Evolutionary conservation across 352 stramenopile species (phyloP).

Genomic region (Detonula confervacea): DNA sequence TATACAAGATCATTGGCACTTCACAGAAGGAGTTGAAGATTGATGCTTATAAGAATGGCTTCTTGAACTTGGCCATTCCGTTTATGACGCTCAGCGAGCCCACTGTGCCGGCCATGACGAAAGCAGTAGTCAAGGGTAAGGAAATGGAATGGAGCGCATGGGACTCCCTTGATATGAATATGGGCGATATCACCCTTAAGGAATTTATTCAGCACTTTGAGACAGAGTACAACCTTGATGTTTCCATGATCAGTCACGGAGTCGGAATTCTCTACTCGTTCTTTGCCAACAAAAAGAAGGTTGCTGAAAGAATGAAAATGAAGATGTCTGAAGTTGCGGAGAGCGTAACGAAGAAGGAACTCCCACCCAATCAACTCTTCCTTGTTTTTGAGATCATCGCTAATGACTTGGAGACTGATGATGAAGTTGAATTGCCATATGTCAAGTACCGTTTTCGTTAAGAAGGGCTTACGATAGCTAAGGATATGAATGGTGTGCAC

Average conservation of each 20-base stretch:
- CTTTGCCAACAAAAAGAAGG: constrained; percentile 90
- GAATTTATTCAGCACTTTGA: constrained; percentile 96
- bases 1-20: constrained; percentile 92
- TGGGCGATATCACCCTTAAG: constrained; percentile 94
- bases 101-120: constrained; percentile 91
- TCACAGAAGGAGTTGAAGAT: constrained; percentile 86
- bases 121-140: constrained; percentile 92
- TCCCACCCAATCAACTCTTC: constrained; percentile 94
- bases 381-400: constrained; percentile 95
- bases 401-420: constrained; percentile 94
- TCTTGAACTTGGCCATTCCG: constrained; percentile 97
- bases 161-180: constrained; percentile 94
- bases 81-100: constrained; percentile 98
- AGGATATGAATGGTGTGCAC: background rate
- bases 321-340: constrained; percentile 94
- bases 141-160: constrained; percentile 97
- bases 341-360: constrained; percentile 95
- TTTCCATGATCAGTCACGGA: constrained; percentile 98
- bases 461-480: too few species aligned
- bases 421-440: constrained; percentile 95
- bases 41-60: constrained; percentile 97
- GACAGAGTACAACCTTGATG: constrained; percentile 95
- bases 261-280: constrained; percentile 89
- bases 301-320: constrained; percentile 95
- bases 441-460: constrained; percentile 86